Evolutionary conservation across 2,329 filamentous ascomycete genomes (phyloP).

Genomic region (Talaromyces sp.): DNA sequence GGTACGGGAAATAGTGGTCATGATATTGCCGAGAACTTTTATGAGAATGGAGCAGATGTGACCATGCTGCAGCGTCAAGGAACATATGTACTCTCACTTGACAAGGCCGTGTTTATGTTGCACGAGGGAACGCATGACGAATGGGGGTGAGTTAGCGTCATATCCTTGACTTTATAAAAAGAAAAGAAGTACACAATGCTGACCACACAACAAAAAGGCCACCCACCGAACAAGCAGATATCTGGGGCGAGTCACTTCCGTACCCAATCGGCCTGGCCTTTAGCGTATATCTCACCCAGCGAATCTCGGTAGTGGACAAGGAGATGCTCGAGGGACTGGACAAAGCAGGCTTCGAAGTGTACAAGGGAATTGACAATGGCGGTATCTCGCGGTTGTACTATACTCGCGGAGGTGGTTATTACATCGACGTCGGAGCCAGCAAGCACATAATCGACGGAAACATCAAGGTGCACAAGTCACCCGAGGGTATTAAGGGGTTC

Average conservation of each 20-base stretch:
- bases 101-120: conserved; percentile 42
- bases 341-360: conserved; percentile 43
- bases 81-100: conserved; percentile 47
- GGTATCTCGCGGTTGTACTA: conserved; percentile 44
- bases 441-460: conserved; percentile 54
- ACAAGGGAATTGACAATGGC: conserved; percentile 36
- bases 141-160: conserved; percentile 6
- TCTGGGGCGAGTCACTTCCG: conserved; percentile 45
- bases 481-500: conserved; percentile 50
- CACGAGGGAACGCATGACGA: conserved; percentile 46
- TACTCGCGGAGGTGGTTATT: conserved; percentile 53
- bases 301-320: conserved; percentile 39
- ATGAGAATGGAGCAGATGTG: conserved; percentile 46
- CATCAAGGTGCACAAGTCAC: conserved; percentile 58
- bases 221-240: conserved; percentile 49
- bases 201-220: conserved; percentile 29
- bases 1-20: conserved; percentile 49
- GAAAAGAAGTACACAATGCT: neutral
- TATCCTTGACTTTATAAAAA: neutral
- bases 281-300: conserved; percentile 38
- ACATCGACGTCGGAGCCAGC: conserved; percentile 54
- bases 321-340: conserved; percentile 42
- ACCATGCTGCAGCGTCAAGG: conserved; percentile 52
- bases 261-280: conserved; percentile 46
- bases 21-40: conserved; percentile 49